Conservation (phyloP, 1,284 basidiomycete species). For the Pulveroboletus sp. region DNA sequence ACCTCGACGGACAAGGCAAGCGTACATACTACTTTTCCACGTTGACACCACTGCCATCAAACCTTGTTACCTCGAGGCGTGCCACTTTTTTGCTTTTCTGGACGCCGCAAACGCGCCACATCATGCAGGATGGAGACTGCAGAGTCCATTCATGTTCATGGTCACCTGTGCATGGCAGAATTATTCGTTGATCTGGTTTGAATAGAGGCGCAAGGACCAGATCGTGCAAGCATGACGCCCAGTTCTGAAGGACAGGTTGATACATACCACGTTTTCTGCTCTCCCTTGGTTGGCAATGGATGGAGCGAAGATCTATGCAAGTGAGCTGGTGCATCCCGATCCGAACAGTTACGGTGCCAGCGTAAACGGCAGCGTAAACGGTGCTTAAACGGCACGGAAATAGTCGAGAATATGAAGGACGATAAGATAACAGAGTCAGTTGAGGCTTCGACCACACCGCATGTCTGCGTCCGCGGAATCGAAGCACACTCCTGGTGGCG, state of each 20-base stretch:
- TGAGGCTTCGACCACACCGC: constrained; percentile 16
- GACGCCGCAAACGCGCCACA: constrained; percentile 20
- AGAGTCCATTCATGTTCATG: background rate
- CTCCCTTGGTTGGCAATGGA: background rate
- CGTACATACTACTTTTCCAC: constrained; percentile 3
- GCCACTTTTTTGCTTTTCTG: constrained; percentile 5
- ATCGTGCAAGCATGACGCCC: background rate
- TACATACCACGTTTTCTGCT: background rate
- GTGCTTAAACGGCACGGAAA: constrained; percentile 24
- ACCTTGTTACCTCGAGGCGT: constrained; percentile 29
- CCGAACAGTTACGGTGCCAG: background rate
- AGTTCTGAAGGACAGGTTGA: background rate
- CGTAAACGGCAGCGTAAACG: constrained; percentile 11
- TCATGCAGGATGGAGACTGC: constrained; percentile 10
- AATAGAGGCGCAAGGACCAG: constrained; percentile 6
- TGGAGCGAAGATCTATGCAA: background rate
- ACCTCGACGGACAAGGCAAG: constrained; percentile 8
- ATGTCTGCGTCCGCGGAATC: constrained; percentile 24
- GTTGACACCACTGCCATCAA: constrained; percentile 21
- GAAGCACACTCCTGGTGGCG: constrained; percentile 3
- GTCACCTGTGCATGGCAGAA: constrained; percentile 4
- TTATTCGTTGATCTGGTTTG: constrained; percentile 17
- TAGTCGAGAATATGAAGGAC: constrained; percentile 2
- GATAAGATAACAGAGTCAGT: constrained; percentile 27
- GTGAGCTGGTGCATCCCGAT: constrained; percentile 10